Percentiles rank a stretch among this genome's conserved stretches.
phyloP scores from a whole-genome alignment of 2,329 filamentous ascomycete genomes.

The Penicillium sp. region DNA sequence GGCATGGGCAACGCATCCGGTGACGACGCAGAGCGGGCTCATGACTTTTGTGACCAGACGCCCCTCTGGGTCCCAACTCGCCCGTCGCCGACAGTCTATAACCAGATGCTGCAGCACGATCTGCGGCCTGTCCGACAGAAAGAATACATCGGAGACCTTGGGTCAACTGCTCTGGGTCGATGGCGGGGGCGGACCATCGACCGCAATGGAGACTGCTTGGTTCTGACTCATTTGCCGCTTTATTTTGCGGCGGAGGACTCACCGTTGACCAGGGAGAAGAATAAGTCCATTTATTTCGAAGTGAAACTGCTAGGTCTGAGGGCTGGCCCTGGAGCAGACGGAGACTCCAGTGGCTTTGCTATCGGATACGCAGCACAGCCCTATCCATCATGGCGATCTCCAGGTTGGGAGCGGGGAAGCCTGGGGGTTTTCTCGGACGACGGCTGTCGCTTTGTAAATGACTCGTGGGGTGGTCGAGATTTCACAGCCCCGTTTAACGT shows the following conservation, averaged over 20 bases:
- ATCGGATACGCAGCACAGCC: constrained; percentile 61
- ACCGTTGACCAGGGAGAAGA: constrained; percentile 45
- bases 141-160: constrained; percentile 43
- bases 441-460: constrained; percentile 61
- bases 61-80: constrained; percentile 52
- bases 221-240: constrained; percentile 55
- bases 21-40: constrained; percentile 56
- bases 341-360: constrained; percentile 53
- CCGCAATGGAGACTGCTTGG: constrained; percentile 49
- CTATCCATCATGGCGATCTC: constrained; percentile 60
- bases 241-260: constrained; percentile 55
- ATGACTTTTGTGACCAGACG: constrained; percentile 53
- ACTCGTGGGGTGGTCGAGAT: constrained; percentile 58
- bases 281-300: constrained; percentile 60
- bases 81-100: constrained; percentile 44
- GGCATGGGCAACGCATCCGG: constrained; percentile 57
- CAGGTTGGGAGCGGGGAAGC: constrained; percentile 62
- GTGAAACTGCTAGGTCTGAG: constrained; percentile 50
- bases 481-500: constrained; percentile 54
- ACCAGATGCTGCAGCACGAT: constrained; percentile 44
- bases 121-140: constrained; percentile 46
- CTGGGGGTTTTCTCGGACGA: constrained; percentile 63
- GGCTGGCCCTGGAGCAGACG: constrained; percentile 31
- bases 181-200: constrained; percentile 48
- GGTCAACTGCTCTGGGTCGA: constrained; percentile 33